phyloP scores from a whole-genome alignment of 768 basidiomycete species.

The Cystoderma amianthinum region DNA sequence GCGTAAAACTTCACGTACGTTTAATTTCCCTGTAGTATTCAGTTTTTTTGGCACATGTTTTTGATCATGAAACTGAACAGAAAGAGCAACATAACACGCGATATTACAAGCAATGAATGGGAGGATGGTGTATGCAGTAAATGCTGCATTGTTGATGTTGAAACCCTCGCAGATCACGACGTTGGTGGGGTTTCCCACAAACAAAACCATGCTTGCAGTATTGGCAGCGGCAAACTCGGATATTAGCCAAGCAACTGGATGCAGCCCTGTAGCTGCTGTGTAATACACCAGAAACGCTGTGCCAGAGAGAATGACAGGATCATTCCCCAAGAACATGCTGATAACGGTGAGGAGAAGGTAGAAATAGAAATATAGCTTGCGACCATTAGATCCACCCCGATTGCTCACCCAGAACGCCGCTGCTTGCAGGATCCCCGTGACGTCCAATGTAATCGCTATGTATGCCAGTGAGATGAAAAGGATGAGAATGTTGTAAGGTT shows the following conservation, averaged over 20 bases:
- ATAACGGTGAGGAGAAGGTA: constrained; percentile 76
- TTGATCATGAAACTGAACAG: constrained; percentile 49
- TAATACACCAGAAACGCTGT: constrained; percentile 90
- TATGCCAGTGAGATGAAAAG: constrained; percentile 91
- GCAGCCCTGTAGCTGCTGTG: constrained; percentile 54
- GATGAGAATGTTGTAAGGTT: constrained; percentile 90
- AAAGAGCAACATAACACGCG: constrained; percentile 56
- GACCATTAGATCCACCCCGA: constrained; percentile 67
- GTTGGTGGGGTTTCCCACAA: constrained; percentile 92
- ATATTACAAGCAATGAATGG: constrained; percentile 67
- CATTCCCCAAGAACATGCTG: constrained; percentile 84
- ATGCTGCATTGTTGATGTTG: constrained; percentile 65
- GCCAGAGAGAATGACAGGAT: constrained; percentile 89
- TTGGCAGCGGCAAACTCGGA: constrained; percentile 77
- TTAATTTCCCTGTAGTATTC: constrained; percentile 22
- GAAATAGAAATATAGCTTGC: constrained; percentile 70
- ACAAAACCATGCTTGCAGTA: constrained; percentile 66
- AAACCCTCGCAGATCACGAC: constrained; percentile 90
- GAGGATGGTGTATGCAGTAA: constrained; percentile 77
- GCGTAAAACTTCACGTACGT: constrained; percentile 55
- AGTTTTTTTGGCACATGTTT: constrained; percentile 48
- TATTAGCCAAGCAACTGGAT: constrained; percentile 64
- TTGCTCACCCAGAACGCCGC: constrained; percentile 88
- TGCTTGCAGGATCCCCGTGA: constrained; percentile 80
- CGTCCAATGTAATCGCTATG: constrained; percentile 87